Base-by-base conservation (phyloP, 352 stramenopile genomes). In the Blastocystis sp. region DNA sequence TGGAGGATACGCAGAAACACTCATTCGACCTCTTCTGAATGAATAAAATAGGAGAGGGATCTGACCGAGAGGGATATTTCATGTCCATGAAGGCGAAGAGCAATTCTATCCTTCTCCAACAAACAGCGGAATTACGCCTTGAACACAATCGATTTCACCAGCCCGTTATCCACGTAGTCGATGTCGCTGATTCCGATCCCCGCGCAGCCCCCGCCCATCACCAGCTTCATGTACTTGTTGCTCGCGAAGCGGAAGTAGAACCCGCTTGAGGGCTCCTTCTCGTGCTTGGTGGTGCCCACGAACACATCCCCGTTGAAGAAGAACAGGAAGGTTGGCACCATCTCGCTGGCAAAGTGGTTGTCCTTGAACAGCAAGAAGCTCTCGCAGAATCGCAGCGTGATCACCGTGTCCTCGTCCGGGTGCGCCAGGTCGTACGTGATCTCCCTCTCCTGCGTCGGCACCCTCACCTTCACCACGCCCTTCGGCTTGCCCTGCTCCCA, bases 231-330 rank as follows among this genome's bases (percentile, higher is more conserved):
- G 48, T 68, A 84, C 6, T 59, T 17, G 48, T 45, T 70, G 34
- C 42, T 63, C 17, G 24, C 34, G 6, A 60, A 68, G 40, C 45
- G 74, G 60, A 68, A 84, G 38, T 42, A 84, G 34, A 68, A 21
- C 4, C 74, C 74, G 2, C 43, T 84, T 19, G n/a, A 45, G 3
- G 74, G 74, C 21, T 42, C 21, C 38, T 21, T 57, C 28, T 19
- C 11, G 2, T 9, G 21, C 7, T 57, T 54, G 3, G 52, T 48
- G n/a, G 52, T n/a, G n/a, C 74, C 74, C 11, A 84, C 61, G 34
- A 84, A 84, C 19, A 84, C 52, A 28, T 84, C 74, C 38, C 74
- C 74, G 34, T 84, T 84, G 19, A n/a, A 43, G 60, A 59, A 69
- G 61, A 84, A 84, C 40, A 84, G 34, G 28, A 54, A 84, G 10